These are phyloP conservation scores for Aspergillus conjunctus DNA, from an alignment of 495 filamentous ascomycete species.

Conservation along the genomic window DNA sequence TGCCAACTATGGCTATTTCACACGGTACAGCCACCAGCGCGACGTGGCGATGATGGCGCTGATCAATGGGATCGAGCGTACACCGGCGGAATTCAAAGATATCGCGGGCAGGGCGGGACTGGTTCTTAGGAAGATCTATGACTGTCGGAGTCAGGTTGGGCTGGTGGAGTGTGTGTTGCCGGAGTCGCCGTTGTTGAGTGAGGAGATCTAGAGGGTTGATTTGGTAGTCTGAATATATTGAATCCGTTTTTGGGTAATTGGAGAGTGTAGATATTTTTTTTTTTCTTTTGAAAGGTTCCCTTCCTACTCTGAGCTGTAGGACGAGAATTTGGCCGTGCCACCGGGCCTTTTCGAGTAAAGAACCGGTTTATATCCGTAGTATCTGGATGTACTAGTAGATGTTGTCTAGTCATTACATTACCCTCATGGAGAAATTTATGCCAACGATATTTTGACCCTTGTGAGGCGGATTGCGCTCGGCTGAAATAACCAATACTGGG, in stretches of 20 bases:
- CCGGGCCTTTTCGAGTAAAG: no score
- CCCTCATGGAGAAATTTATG: no score
- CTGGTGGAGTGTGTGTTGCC: constrained; percentile 11
- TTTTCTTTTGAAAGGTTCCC: not conserved
- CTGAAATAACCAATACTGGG: no score
- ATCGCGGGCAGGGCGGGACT: constrained; percentile 33
- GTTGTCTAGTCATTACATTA: no score
- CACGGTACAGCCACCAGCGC: constrained; percentile 35
- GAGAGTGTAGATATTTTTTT: no score
- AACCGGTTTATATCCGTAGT: no score
- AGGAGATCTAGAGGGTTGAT: no score
- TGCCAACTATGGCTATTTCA: constrained; percentile 37
- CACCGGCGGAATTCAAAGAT: constrained; percentile 32
- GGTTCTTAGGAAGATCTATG: constrained; percentile 33
- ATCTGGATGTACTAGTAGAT: no score
- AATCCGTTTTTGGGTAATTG: not conserved
- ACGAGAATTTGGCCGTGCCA: no score
- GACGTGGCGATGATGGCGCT: constrained; percentile 40
- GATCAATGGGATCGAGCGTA: constrained; percentile 45
- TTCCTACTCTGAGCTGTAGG: no score
- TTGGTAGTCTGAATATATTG: not conserved
- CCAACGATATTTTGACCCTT: no score
- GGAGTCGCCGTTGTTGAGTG: not conserved
- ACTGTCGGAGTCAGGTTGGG: constrained; percentile 18
- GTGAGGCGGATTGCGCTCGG: no score